Conservation (phyloP, 2,329 filamentous ascomycete species). For the Pochonia chlamydosporia region DNA sequence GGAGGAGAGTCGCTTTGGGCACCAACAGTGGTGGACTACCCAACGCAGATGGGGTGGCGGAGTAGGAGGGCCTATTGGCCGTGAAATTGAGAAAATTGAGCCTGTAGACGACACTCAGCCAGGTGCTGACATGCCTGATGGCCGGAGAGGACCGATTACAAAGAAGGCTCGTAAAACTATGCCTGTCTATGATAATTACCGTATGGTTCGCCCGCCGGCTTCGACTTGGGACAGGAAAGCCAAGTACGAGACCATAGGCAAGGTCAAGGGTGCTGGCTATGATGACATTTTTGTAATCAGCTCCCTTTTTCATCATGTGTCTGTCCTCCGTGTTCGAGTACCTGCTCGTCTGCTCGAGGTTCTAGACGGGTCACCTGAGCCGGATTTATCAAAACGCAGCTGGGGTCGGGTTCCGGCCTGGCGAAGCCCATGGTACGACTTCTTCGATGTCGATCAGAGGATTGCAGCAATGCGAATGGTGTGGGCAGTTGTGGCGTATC, state of each 20-base stretch:
- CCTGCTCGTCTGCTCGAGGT: constrained; percentile 46
- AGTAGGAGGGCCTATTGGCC: constrained; percentile 55
- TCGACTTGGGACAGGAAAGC: constrained; percentile 56
- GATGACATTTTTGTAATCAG: constrained; percentile 60
- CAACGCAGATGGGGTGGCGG: constrained; percentile 59
- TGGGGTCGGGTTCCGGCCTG: constrained; percentile 50
- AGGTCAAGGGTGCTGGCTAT: constrained; percentile 36
- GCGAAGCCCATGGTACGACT: constrained; percentile 56
- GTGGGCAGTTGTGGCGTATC: constrained; percentile 55
- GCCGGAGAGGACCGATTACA: constrained; percentile 16
- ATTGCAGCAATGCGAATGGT: constrained; percentile 50
- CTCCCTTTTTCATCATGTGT: constrained; percentile 56
- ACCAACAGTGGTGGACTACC: constrained; percentile 56
- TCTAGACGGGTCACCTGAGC: constrained; percentile 39
- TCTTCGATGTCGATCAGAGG: constrained; percentile 49
- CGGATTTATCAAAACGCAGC: constrained; percentile 28
- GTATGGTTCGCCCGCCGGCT: constrained; percentile 53
- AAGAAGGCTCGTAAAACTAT: constrained; percentile 51
- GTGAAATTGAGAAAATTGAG: constrained; percentile 48
- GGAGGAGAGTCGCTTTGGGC: constrained; percentile 49
- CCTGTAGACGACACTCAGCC: constrained; percentile 40
- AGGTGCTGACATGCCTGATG: constrained; percentile 17
- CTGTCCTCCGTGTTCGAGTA: constrained; percentile 53
- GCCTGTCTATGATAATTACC: constrained; percentile 57
- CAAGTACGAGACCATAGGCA: constrained; percentile 52